A percentile compares a stretch with the other conserved stretches of the same genome.
Conservation (phyloP, 768 basidiomycete genomes). For the Russula lepida region DNA sequence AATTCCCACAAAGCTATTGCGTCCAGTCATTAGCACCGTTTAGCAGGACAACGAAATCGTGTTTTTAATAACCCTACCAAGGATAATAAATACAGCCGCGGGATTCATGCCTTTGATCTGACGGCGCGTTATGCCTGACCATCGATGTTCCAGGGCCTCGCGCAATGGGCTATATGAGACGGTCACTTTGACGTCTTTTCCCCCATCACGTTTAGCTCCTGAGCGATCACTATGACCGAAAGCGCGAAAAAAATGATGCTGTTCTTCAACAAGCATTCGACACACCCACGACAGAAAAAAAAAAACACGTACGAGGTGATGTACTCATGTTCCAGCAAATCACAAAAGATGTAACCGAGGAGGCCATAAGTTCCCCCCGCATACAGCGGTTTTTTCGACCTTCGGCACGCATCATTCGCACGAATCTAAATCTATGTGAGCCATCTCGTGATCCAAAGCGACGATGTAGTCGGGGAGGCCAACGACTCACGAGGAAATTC, state of each 20-base stretch:
- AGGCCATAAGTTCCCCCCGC: conserved; percentile 89
- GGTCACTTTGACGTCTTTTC: conserved; percentile 53
- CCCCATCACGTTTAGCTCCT: conserved; percentile 41
- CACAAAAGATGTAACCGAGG: conserved; percentile 90
- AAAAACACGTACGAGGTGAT: conserved; percentile 61
- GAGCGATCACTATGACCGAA: conserved; percentile 48
- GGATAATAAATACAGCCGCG: conserved; percentile 55
- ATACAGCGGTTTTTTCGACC: conserved; percentile 71
- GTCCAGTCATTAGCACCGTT: background rate
- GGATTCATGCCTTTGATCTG: conserved; percentile 84
- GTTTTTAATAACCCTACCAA: conserved; percentile 41
- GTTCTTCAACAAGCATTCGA: background rate
- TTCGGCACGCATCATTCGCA: conserved; percentile 75
- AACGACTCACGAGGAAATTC: conserved; percentile 54
- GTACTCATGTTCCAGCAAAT: conserved; percentile 81
- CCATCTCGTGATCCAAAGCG: conserved; percentile 1
- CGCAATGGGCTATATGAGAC: conserved; percentile 57
- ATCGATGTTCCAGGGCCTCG: conserved; percentile 57
- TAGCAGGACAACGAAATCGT: background rate
- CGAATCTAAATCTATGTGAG: conserved; percentile 62
- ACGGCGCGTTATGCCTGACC: conserved; percentile 59
- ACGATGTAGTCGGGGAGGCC: background rate
- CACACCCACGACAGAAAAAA: background rate
- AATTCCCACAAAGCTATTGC: conserved; percentile 75
- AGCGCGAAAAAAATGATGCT: background rate